phyloP scores from a whole-genome alignment of 345 rosid species.

The Barbarea vulgaris region DNA sequence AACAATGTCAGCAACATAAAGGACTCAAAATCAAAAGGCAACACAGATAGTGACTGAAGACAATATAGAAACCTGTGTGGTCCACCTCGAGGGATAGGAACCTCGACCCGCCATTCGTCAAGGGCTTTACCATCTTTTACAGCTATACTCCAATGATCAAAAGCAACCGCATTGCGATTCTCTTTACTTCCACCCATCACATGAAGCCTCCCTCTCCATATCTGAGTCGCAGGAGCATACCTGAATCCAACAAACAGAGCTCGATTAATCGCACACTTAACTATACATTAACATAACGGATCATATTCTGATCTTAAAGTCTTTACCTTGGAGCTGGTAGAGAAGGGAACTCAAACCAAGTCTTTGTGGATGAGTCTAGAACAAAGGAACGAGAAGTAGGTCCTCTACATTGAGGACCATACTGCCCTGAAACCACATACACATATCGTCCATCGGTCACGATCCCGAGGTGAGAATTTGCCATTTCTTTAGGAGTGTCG shows the following conservation, averaged over 20 bases:
- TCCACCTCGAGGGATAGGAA: conserved; percentile 87
- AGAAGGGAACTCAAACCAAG: conserved; percentile 62
- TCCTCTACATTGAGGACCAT: conserved; percentile 80
- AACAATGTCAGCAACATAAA: neutral
- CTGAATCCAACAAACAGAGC: conserved; percentile 39
- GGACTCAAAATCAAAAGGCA: neutral
- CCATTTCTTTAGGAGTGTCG: conserved; percentile 73
- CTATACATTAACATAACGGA: neutral
- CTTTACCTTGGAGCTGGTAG: conserved; percentile 70
- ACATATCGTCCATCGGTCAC: conserved; percentile 73
- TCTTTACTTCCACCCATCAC: conserved; percentile 92
- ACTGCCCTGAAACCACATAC: conserved; percentile 73
- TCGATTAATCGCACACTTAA: neutral
- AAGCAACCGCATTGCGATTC: conserved; percentile 73
- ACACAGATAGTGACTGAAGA: neutral
- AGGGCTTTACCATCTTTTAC: conserved; percentile 72
- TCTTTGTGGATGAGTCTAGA: conserved; percentile 61
- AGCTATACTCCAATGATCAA: conserved; percentile 88
- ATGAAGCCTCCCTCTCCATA: conserved; percentile 94
- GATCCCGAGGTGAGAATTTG: conserved; percentile 79
- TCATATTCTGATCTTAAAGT: neutral
- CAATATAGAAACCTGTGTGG: conserved; percentile 70
- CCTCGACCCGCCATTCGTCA: conserved; percentile 66
- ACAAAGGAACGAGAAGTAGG: conserved; percentile 59
- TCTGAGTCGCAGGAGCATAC: conserved; percentile 89